Evolutionary conservation across 148 eudicot genomes (phyloP).

Genomic region (Salicornia ramosissima): DNA sequence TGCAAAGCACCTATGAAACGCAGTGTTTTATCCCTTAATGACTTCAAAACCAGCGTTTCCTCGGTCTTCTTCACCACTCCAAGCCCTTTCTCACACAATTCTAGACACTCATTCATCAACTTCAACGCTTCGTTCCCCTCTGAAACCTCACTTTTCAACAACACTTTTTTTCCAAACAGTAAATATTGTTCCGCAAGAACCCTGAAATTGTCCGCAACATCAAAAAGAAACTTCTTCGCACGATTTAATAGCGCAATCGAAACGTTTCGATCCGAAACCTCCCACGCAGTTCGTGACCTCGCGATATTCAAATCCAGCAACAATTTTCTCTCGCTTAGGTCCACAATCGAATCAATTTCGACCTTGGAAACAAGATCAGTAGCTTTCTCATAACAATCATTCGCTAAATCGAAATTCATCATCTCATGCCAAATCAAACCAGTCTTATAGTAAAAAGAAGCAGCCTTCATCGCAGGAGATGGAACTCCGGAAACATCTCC

Average conservation of each 20-base stretch:
- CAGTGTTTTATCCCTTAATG: slow-evolving; percentile 53
- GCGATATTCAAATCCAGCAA: slow-evolving; percentile 67
- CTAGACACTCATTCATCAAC: slow-evolving; percentile 82
- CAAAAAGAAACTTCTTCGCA: slow-evolving; percentile 57
- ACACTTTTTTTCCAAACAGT: slow-evolving; percentile 50
- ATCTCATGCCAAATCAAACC: slow-evolving; percentile 73
- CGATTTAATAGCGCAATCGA: slow-evolving; percentile 67
- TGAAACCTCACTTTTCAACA: slow-evolving; percentile 39
- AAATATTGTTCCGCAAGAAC: slow-evolving; percentile 65
- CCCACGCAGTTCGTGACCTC: slow-evolving; percentile 80
- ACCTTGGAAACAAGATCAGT: slow-evolving; percentile 53
- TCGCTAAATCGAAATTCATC: slow-evolving; percentile 54
- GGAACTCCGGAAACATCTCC: slow-evolving; percentile 67
- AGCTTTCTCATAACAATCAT: slow-evolving; percentile 76
- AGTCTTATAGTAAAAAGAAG: slow-evolving; percentile 74
- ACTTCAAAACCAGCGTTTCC: slow-evolving; percentile 54
- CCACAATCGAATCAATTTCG: slow-evolving; percentile 43
- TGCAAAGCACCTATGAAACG: slow-evolving; percentile 87
- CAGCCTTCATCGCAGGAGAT: slow-evolving; percentile 58
- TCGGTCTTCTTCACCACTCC: slow-evolving; percentile 57
- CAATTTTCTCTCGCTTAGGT: slow-evolving; percentile 63
- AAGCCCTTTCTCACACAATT: slow-evolving; percentile 73
- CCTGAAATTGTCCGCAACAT: slow-evolving; percentile 43
- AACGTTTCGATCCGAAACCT: slow-evolving; percentile 54
- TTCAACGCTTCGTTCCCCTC: slow-evolving; percentile 61